phyloP scores from a whole-genome alignment of 2,329 filamentous ascomycete species.

The Harringtonia aguacate region DNA sequence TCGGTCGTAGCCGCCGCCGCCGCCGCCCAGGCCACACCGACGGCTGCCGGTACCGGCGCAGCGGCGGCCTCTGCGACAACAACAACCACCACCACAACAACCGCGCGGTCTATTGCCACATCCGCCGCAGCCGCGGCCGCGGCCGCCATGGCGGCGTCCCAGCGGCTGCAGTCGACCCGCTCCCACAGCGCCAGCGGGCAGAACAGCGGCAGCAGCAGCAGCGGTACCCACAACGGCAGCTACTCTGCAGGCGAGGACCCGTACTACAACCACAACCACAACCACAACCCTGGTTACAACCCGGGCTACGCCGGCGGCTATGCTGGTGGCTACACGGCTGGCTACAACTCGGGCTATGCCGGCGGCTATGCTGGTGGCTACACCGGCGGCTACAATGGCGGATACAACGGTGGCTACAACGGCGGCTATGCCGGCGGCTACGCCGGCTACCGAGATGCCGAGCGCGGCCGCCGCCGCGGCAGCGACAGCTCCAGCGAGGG shows the following conservation, averaged over 20 bases:
- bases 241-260: conserved; percentile 2
- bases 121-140: conserved; percentile 10
- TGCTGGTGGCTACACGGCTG: conserved; percentile 14
- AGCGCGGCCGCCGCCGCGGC: conserved; percentile 43
- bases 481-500: conserved; percentile 69
- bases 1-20: conserved; percentile 12
- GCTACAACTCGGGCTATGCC: conserved; percentile 7
- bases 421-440: conserved; percentile 7
- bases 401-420: neutral
- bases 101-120: conserved; percentile 9
- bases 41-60: conserved; percentile 2
- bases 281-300: neutral
- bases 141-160: conserved; percentile 9
- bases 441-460: neutral
- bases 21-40: too few relatives aligned
- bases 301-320: conserved; percentile 4
- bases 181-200: neutral
- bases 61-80: neutral
- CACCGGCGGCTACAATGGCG: too few relatives aligned
- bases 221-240: neutral
- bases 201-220: neutral
- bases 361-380: too few relatives aligned
- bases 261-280: conserved; percentile 8
- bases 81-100: conserved; percentile 1
- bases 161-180: conserved; percentile 9